Base-by-base conservation (phyloP, 805 yeast species). In the Hanseniaspora taiwanica region DNA sequence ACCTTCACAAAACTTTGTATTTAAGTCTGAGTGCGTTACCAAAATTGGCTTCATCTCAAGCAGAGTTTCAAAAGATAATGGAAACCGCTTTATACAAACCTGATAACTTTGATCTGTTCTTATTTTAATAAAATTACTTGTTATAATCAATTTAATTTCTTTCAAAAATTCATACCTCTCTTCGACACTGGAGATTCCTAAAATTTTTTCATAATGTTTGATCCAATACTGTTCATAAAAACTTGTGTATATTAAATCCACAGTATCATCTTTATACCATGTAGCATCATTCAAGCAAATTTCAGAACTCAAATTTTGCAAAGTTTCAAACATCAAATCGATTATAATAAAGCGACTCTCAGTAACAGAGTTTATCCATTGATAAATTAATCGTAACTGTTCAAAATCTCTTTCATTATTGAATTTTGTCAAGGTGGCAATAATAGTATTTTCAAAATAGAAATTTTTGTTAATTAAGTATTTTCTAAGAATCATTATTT, bases 151-250 rank as follows among this genome's bases (percentile, higher is more conserved):
- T 17, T n/a, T 31, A 16, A 31, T 31, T 8, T 31, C 34, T 13
- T 31, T 31, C 18, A 31, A 16, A 31, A 31, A 16, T 31, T 31
- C 34, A 7, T 6, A 13, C 17, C 14, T 17, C 10, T 31, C 34
- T 16, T 14, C 40, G 10, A 45, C 44, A 23, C 44, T 43, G 21
- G 43, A 42, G 34, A 51, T 48, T 36, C 52, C 48, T 10, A 45
- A 44, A 5, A 56, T 37, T 16, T 53, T 36, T 27, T 44, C 36
- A 2, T 53, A 37, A 34, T 53, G 46, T n/a, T 46, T 40, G 4
- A 44, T 36, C 61, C 61, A 56, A 40, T 48, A 54, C 4, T 38
- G 44, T 5, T 42, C 43, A 17, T 54, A 51, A 42, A 58, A 58
- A 10, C 42, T 41, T 35, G 51, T 54, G 39, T 48, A 58, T 2